Evolutionary conservation across 257 asterid genomes (phyloP).

Genomic region (Fraxinus quadrangulata): DNA sequence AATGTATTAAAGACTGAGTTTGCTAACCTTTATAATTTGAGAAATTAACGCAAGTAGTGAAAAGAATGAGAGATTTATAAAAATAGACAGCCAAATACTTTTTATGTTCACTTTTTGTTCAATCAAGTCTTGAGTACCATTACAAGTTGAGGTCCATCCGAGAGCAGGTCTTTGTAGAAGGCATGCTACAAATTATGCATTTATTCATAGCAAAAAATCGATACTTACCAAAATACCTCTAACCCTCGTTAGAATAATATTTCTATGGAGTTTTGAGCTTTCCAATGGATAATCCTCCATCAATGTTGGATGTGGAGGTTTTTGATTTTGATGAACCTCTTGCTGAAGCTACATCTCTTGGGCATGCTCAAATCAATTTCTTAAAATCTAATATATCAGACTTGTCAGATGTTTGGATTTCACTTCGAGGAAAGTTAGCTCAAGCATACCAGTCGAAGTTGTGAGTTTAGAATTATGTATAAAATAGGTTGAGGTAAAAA

Average conservation of each 20-base stretch:
- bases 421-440: conserved; percentile 88
- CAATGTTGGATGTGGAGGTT: conserved; percentile 85
- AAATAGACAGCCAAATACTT: conserved; percentile 14
- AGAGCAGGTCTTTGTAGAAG: too few relatives aligned
- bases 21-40: background rate
- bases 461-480: background rate
- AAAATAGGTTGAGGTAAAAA: too few relatives aligned
- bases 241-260: conserved; percentile 88
- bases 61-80: background rate
- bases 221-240: conserved; percentile 18
- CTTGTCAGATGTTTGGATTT: conserved; percentile 86
- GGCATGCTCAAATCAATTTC: conserved; percentile 82
- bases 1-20: conserved; percentile 20
- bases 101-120: conserved; percentile 86
- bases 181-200: too few relatives aligned
- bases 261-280: too few relatives aligned
- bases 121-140: conserved; percentile 81
- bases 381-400: conserved; percentile 74
- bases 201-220: too few relatives aligned
- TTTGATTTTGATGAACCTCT: conserved; percentile 95
- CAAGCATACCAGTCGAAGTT: conserved; percentile 96
- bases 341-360: conserved; percentile 89
- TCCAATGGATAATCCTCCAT: conserved; percentile 96
- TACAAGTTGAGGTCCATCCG: too few relatives aligned
- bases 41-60: too few relatives aligned